These are phyloP conservation scores for Leishmania major DNA, from an alignment of 208 protist genomes.

Conservation along the genomic window DNA sequence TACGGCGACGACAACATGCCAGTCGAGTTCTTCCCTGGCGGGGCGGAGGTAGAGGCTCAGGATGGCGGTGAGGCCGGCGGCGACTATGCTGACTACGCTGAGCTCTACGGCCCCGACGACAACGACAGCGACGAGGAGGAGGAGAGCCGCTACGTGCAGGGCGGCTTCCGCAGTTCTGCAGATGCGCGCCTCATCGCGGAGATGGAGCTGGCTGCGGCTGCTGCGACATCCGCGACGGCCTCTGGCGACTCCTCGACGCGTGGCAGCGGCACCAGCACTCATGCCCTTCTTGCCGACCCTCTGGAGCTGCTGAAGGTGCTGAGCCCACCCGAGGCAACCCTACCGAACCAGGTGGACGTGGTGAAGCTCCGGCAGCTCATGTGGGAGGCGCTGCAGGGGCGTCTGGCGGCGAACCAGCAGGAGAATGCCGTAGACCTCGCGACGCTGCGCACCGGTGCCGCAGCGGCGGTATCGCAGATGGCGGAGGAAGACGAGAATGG, in stretches of 20 bases:
- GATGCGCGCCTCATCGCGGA: slow-evolving; percentile 48
- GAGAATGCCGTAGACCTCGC: slow-evolving; percentile 13
- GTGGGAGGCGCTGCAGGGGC: slow-evolving; percentile 68
- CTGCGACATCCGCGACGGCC: slow-evolving; percentile 12
- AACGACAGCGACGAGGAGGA: slow-evolving; percentile 36
- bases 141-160: slow-evolving; percentile 35
- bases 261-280: slow-evolving; percentile 19
- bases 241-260: slow-evolving; percentile 20
- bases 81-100: slow-evolving; percentile 41
- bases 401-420: slow-evolving; percentile 34
- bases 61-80: slow-evolving; percentile 57
- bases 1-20: slow-evolving; percentile 57
- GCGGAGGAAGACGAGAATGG: not conserved
- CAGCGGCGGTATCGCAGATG: slow-evolving; percentile 5
- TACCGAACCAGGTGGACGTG: slow-evolving; percentile 87
- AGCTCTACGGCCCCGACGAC: slow-evolving; percentile 41
- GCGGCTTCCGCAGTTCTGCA: slow-evolving; percentile 23
- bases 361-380: slow-evolving; percentile 75
- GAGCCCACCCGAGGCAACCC: slow-evolving; percentile 59
- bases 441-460: slow-evolving; percentile 8
- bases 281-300: slow-evolving; percentile 26
- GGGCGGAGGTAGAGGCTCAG: slow-evolving; percentile 57
- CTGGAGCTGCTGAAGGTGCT: slow-evolving; percentile 53
- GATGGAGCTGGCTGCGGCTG: slow-evolving; percentile 36
- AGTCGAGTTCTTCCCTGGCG: slow-evolving; percentile 78